Evolutionary conservation across 1,139 yeast species (phyloP).

Genomic region (Diutina scorzettiae): DNA sequence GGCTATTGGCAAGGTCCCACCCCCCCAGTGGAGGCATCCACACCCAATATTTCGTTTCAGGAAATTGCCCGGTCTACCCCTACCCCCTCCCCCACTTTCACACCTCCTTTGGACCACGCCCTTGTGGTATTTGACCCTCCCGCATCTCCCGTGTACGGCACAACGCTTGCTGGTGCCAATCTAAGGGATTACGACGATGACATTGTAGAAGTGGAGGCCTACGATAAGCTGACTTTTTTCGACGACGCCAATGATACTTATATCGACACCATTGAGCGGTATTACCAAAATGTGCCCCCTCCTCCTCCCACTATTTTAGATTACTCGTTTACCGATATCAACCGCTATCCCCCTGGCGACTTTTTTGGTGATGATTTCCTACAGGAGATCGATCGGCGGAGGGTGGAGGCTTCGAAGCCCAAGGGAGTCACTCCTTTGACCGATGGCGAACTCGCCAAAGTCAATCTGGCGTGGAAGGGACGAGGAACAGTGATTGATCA

Average conservation of each 20-base stretch:
- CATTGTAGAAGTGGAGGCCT: constrained; percentile 1
- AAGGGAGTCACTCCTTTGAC: not conserved
- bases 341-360: not conserved
- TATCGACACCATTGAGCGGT: not conserved
- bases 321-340: not conserved
- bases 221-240: not conserved
- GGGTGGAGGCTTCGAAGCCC: not conserved
- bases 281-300: not conserved
- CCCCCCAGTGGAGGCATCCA: too few species aligned
- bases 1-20: too few species aligned
- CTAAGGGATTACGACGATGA: not conserved
- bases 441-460: not conserved
- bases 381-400: constrained; percentile 1
- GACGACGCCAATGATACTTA: not conserved
- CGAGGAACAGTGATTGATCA: constrained; percentile 8
- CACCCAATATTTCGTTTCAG: too few species aligned
- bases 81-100: too few species aligned
- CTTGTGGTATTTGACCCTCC: not conserved
- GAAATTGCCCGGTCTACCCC: too few species aligned
- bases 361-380: not conserved
- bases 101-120: not conserved
- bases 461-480: not conserved
- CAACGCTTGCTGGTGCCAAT: not conserved
- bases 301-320: not conserved
- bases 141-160: not conserved